phyloP scores from a whole-genome alignment of 129 eudicot genomes.

The Gnaphalium uliginosum region DNA sequence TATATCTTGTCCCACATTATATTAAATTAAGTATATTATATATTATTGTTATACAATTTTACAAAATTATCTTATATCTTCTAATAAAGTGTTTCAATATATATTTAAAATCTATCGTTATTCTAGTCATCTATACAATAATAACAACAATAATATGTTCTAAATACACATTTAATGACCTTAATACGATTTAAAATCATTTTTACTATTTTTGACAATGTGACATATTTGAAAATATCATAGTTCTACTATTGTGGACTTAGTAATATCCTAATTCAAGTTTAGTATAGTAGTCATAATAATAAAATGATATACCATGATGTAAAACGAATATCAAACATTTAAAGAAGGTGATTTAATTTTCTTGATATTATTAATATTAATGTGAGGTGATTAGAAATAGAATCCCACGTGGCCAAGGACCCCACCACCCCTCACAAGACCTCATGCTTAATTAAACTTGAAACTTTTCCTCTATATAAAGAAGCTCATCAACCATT shows the following conservation, averaged over 20 bases:
- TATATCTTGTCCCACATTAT: conserved; percentile 24
- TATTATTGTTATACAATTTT: neutral
- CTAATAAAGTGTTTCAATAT: neutral
- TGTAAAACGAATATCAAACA: neutral
- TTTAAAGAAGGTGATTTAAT: neutral
- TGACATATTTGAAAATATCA: too few relatives aligned
- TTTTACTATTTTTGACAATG: too few relatives aligned
- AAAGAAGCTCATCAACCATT: conserved; percentile 30
- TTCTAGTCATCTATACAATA: neutral
- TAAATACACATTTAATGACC: too few relatives aligned
- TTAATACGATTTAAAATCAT: too few relatives aligned
- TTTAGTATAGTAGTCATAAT: too few relatives aligned
- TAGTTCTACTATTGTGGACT: too few relatives aligned
- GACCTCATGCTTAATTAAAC: conserved; percentile 24
- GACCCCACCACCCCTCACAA: conserved; percentile 19
- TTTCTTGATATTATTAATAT: conserved; percentile 12
- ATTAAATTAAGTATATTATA: neutral
- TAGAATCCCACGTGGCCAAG: conserved; percentile 32
- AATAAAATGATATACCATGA: neutral
- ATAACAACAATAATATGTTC: neutral
- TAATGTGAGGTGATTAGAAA: conserved; percentile 8
- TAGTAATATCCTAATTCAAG: neutral
- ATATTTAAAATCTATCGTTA: neutral
- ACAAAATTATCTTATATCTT: neutral
- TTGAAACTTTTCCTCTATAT: conserved; percentile 31